Percentiles rank a stretch among this genome's conserved stretches.
These are phyloP conservation scores for Colletotrichum brevisporum DNA, from an alignment of 2,329 filamentous ascomycete genomes.

Conservation along the genomic window DNA sequence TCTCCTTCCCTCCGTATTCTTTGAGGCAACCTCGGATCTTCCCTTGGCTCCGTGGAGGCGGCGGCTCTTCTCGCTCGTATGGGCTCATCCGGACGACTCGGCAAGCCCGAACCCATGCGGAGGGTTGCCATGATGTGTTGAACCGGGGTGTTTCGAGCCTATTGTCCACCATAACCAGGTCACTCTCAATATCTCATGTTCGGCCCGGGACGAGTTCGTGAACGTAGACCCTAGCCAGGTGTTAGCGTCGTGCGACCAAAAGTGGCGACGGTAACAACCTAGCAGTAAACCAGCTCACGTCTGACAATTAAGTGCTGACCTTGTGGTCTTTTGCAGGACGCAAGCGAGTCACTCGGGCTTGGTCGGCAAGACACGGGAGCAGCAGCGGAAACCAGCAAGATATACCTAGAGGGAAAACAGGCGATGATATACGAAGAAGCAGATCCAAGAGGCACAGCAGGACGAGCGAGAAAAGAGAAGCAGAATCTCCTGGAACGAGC, in stretches of 20 bases:
- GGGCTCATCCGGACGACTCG: constrained; percentile 55
- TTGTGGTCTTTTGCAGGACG: constrained; percentile 13
- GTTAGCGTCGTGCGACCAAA: constrained; percentile 25
- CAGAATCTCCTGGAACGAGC: constrained; percentile 7
- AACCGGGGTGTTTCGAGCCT: constrained; percentile 43
- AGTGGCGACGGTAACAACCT: constrained; percentile 39
- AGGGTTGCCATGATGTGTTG: constrained; percentile 60
- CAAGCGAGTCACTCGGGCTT: constrained; percentile 22
- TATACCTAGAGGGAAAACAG: constrained; percentile 4
- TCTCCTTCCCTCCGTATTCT: constrained; percentile 36
- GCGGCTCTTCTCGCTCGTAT: constrained; percentile 47
- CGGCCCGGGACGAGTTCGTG: constrained; percentile 37
- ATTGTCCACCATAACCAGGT: constrained; percentile 38
- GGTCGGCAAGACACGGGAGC: constrained; percentile 9
- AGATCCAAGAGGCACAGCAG: constrained; percentile 19
- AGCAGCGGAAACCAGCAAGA: background rate
- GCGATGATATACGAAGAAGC: constrained; percentile 24
- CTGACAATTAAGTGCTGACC: constrained; percentile 43
- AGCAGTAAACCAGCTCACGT: constrained; percentile 25
- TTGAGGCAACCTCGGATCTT: constrained; percentile 31
- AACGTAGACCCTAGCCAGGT: constrained; percentile 13
- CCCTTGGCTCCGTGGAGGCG: constrained; percentile 41
- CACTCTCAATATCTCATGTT: constrained; percentile 36
- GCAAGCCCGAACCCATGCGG: constrained; percentile 57
- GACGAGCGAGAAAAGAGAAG: constrained; percentile 3